A percentile compares a stretch with the other conserved stretches of the same genome.
Evolutionary conservation across 768 basidiomycete genomes (phyloP).

Genomic region (Leccinum boreale): DNA sequence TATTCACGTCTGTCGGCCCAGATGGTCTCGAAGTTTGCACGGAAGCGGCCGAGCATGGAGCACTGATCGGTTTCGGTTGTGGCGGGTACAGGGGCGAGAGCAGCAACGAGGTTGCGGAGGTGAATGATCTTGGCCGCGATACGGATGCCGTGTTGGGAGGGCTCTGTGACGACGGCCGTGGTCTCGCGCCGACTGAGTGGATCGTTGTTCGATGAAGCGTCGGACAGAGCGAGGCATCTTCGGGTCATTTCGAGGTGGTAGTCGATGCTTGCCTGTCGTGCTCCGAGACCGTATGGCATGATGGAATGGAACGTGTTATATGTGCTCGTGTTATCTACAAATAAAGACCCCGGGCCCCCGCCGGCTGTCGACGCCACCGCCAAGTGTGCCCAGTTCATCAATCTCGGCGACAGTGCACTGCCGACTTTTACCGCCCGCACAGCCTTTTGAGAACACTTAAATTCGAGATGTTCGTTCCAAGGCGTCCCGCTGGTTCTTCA

Average conservation of each 20-base stretch:
- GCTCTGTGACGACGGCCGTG: not conserved
- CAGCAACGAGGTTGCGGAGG: slow-evolving; percentile 16
- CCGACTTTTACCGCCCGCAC: slow-evolving; percentile 2
- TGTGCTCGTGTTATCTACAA: not conserved
- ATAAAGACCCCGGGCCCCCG: not conserved
- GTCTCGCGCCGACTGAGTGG: not conserved
- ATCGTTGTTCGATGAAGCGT: not conserved
- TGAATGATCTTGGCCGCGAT: slow-evolving; percentile 23
- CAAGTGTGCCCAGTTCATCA: no score
- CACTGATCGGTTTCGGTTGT: slow-evolving; percentile 13
- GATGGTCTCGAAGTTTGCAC: slow-evolving; percentile 15
- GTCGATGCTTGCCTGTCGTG: slow-evolving; percentile 19
- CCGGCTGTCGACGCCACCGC: slow-evolving; percentile 2
- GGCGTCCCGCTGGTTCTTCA: not conserved
- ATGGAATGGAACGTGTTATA: not conserved
- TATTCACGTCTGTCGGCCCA: slow-evolving; percentile 18
- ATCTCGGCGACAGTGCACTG: not conserved
- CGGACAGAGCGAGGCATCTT: slow-evolving; percentile 11
- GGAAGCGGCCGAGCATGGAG: slow-evolving; percentile 19
- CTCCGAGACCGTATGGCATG: slow-evolving; percentile 12
- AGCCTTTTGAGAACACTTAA: slow-evolving; percentile 20
- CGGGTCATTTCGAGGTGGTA: slow-evolving; percentile 16
- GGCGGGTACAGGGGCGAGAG: slow-evolving; percentile 22
- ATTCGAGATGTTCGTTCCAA: slow-evolving; percentile 3
- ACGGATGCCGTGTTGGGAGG: slow-evolving; percentile 11